Evolutionary conservation across 176 grass and related monocot genomes (phyloP), one percentile per base, ranked within the genome.

Genomic region (Saccharum spontaneum): DNA sequence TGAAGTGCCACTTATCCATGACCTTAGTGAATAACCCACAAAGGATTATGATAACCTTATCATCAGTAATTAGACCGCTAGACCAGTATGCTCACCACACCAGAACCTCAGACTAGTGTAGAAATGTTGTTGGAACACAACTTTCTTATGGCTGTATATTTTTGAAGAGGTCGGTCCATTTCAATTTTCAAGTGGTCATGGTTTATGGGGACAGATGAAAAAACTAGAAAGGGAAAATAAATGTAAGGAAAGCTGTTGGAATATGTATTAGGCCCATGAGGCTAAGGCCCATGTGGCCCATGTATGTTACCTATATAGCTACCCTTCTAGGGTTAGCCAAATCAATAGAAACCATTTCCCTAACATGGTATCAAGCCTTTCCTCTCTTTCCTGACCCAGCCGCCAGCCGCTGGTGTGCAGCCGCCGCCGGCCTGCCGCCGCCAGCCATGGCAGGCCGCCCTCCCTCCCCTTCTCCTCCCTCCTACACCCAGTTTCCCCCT

Each of bases 141-240:
- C 49, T 36, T 69, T 28, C 20, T 50, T 24, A 75, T 52, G 41
- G 28, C 20, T 54, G 75, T 54, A 67, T 67, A 49, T 76, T 67
- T 73, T 67, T 7, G 3, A 77, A 77, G 48, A 43, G 36, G 5
- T 54, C 0, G 1, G 69, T 77, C 50, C 48, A 83, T 77, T 59
- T 91, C 73, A 78, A 75, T 49, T 63, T 59, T 88, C 73, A 78
- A 75, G 61, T 63, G 38, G 40, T 65, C 69, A 81, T 75, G 15
- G 46, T n/a, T 41, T 76, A 60, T 30, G 38, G 33, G 48, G 38
- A 83, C 14, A 65, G 44, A 52, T 70, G 6, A 14, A 65, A 10
- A 15, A 78, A 83, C 14, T 37, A 20, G 33, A 30, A 79, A 69
- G 28, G 72, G 39, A 63, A 20, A 70, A 46, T 49, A 55, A 63